Evolutionary conservation across 163 green algal genomes (phyloP), one percentile per base, ranked within the genome.

Genomic region (Prototheca wickerhamii): DNA sequence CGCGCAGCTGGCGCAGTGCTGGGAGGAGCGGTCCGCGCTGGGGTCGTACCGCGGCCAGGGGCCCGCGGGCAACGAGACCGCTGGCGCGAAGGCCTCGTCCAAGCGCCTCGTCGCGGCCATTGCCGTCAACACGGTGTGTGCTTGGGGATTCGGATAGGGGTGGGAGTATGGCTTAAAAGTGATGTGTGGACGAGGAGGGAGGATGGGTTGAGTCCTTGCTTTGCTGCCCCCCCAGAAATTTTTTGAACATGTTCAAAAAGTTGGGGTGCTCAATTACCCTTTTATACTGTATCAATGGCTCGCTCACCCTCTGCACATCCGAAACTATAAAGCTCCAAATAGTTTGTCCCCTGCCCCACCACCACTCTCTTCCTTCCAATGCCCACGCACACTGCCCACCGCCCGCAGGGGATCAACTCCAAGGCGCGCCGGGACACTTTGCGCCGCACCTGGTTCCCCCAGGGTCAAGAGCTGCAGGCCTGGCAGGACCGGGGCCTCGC

Each of bases 381-480:
- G n/a, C n/a, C n/a, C n/a, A n/a, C n/a, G n/a, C n/a, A n/a, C n/a
- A n/a, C n/a, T n/a, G n/a, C n/a, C n/a, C 31, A 15, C 10, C 23
- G 25, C 26, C 26, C 55, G 54, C 63, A 80, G 73, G 75, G 72
- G 20, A 57, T 82, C n/a, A 54, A 56, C 8, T 73, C 73, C 2
- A 43, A 67, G 4, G 10, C 29, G 17, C 65, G 71, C 8, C 72
- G 81, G 20, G 73, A 82, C 56, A 63, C 74, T 15, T 64, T 84
- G 68, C 68, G 81, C 25, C 31, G 50, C 7, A 86, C 73, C 0
- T 87, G 81, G 81, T 72, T 86, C 57, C 77, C 77, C 3, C 68
- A 46, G 2, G 75, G 70, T 8, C n/a, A 51, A 23, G 33, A 32
- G 31, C 65, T 80, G 40, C 46, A 35, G 35, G 51, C 43, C 1